Conservation (phyloP, 2,329 filamentous ascomycete genomes). For the Hyphodiscus sp. region DNA sequence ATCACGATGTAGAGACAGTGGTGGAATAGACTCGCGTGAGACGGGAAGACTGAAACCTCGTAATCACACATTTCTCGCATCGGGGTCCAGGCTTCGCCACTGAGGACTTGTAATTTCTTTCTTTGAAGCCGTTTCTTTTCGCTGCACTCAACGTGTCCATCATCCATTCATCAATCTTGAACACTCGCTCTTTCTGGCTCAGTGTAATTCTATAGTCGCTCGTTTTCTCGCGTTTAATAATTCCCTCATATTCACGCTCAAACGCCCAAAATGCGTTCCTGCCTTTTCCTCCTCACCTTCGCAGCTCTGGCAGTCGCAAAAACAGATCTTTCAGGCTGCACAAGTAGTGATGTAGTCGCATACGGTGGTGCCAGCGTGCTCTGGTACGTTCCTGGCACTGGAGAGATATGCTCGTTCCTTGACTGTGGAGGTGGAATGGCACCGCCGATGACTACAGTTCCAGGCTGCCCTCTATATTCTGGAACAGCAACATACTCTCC, state of each 20-base stretch:
- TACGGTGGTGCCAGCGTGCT: slow-evolving; percentile 1
- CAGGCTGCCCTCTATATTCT: slow-evolving; percentile 16
- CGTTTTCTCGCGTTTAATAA: neutral
- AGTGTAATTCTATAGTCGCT: neutral
- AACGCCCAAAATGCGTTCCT: slow-evolving; percentile 9
- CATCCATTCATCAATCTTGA: neutral
- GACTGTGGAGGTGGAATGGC: slow-evolving; percentile 20
- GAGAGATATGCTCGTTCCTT: slow-evolving; percentile 16
- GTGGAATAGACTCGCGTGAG: neutral
- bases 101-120: neutral
- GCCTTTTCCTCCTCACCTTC: slow-evolving; percentile 11
- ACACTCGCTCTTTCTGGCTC: neutral
- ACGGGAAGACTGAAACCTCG: neutral
- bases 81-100: neutral
- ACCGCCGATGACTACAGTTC: slow-evolving; percentile 16
- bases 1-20: neutral
- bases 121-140: neutral
- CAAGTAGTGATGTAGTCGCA: slow-evolving; percentile 3
- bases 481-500: slow-evolving; percentile 20
- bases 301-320: slow-evolving; percentile 11
- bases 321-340: slow-evolving; percentile 7
- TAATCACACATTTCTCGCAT: neutral
- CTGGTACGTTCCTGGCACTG: slow-evolving; percentile 14
- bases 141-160: neutral
- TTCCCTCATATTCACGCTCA: neutral